Conservation (phyloP, 2,329 filamentous ascomycete species). For the Scedosporium boydii region DNA sequence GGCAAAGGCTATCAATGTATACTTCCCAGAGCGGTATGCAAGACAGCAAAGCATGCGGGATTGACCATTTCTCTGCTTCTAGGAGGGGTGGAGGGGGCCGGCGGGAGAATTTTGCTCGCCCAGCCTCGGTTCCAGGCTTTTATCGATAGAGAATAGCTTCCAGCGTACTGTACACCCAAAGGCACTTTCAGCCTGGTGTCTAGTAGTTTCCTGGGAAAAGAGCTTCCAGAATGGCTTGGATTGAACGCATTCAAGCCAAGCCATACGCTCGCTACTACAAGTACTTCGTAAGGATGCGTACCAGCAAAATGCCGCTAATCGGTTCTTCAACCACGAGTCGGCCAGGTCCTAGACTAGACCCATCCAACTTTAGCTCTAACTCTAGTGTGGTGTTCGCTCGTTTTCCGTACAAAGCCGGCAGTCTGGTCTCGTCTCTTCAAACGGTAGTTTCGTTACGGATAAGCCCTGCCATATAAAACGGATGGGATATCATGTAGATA, state of each 20-base stretch:
- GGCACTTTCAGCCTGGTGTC: neutral
- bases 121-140: neutral
- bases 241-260: neutral
- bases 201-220: neutral
- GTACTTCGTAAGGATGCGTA: neutral
- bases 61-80: neutral
- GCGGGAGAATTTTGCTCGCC: neutral
- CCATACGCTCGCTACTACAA: too few species aligned
- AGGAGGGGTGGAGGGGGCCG: neutral
- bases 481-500: too few species aligned
- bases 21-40: neutral
- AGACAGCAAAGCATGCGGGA: neutral
- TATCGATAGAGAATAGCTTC: neutral
- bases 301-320: neutral
- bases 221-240: neutral
- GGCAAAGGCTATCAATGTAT: neutral
- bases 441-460: too few species aligned
- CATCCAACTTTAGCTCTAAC: too few species aligned
- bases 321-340: neutral
- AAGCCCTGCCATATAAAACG: too few species aligned
- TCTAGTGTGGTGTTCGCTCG: too few species aligned
- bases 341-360: too few species aligned
- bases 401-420: too few species aligned
- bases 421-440: too few species aligned
- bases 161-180: neutral